Evolutionary conservation across 441 rosid species (phyloP), one percentile per base, ranked within the genome.

Genomic region (Adansonia grandidieri): DNA sequence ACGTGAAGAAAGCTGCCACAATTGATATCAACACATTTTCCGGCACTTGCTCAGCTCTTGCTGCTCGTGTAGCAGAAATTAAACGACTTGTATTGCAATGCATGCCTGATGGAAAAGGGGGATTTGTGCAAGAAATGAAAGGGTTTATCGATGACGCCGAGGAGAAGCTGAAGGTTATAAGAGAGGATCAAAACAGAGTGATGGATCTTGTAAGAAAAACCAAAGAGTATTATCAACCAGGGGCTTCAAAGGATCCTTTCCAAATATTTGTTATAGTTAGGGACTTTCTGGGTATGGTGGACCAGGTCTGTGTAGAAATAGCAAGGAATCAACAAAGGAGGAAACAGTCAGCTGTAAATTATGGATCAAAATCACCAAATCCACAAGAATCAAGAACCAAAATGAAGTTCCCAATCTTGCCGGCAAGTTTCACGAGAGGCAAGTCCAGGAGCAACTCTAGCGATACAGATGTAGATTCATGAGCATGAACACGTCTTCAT

Each of bases 271-370:
- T 86, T 40, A 89, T 94, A 63, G 89, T 96, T 37, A 92, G 81
- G 45, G 95, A 94, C 80, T 96, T 96, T 77, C 88, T 96, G 9
- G 79, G 66, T 2, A 91, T 89, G 98, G 98, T 96, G 66, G 99
- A 96, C 83, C 82, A 81, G 75, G 98, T 82, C 1, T 94, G 98
- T 13, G 64, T 91, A 8, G 96, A 92, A 82, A 89, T 94, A 13
- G 83, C 96, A 28, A 81, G 95, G 83, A 89, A 89, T 64, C 61
- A 86, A 84, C 98, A 91, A 79, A 89, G 76, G 79, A 87, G 82
- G 83, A 84, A 78, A 5, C 61, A 80, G 7, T 9, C 87, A 40
- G 45, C 78, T 0, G 73, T 85, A 13, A 75, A 54, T 58, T 50
- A 70, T 5, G 92, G 85, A 66, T 75, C 89, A 19, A 78, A 74